Evolutionary conservation across 768 basidiomycete genomes (phyloP).

Genomic region (Amanita rimosa): DNA sequence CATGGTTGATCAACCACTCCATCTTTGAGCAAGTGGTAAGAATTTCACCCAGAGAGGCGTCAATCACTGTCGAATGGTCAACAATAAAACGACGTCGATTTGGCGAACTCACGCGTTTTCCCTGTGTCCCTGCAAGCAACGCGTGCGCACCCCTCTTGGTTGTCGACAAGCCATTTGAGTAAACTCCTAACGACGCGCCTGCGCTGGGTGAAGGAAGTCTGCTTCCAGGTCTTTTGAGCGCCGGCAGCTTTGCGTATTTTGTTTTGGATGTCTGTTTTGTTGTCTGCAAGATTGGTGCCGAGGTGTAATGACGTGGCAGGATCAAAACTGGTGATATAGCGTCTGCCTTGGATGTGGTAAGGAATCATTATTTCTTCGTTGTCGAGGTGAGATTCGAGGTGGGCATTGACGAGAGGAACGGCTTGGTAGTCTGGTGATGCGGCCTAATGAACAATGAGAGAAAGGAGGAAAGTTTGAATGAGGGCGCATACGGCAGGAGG

Average conservation of each 20-base stretch:
- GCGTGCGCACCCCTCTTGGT: conserved; percentile 76
- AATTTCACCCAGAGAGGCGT: conserved; percentile 91
- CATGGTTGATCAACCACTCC: conserved; percentile 84
- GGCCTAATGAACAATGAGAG: conserved; percentile 22
- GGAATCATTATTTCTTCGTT: conserved; percentile 43
- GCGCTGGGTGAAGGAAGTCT: conserved; percentile 69
- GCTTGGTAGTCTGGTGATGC: conserved; percentile 51
- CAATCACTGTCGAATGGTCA: conserved; percentile 51
- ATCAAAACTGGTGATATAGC: conserved; percentile 87
- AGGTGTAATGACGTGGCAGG: conserved; percentile 83
- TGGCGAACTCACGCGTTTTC: conserved; percentile 65
- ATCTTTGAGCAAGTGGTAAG: conserved; percentile 91
- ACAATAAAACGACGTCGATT: neutral
- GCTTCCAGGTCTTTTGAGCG: conserved; percentile 66
- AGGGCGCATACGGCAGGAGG: conserved; percentile 40
- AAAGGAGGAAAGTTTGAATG: neutral
- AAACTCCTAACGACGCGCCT: conserved; percentile 78
- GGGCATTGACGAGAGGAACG: conserved; percentile 41
- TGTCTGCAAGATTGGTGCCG: conserved; percentile 67
- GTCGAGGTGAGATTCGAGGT: conserved; percentile 53
- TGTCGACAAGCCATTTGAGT: conserved; percentile 86
- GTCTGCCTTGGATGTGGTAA: conserved; percentile 30
- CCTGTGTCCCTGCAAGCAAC: conserved; percentile 92
- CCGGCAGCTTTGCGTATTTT: conserved; percentile 56
- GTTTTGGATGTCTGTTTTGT: conserved; percentile 52